A percentile compares a stretch with the other conserved stretches of the same genome.
Evolutionary conservation across 768 basidiomycete species (phyloP).

Genomic region (Amyloporia xantha): DNA sequence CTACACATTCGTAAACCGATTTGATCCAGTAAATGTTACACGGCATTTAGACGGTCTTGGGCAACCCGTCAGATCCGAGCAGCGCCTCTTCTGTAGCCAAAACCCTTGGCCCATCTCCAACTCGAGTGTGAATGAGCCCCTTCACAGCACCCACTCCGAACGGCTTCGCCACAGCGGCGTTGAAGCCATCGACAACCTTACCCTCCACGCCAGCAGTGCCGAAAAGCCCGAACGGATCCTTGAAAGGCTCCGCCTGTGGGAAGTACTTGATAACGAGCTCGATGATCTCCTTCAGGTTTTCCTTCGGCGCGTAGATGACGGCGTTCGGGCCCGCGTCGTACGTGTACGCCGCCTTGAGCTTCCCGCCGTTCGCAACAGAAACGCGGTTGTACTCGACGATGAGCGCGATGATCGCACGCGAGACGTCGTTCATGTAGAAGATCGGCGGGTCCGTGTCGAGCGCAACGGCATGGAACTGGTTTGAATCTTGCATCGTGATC

Average conservation of each 20-base stretch:
- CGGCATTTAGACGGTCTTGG: slow-evolving; percentile 34
- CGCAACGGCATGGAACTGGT: slow-evolving; percentile 97
- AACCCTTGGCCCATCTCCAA: slow-evolving; percentile 86
- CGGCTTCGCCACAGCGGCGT: slow-evolving; percentile 64
- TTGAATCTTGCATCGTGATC: slow-evolving; percentile 96
- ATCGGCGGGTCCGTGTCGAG: slow-evolving; percentile 97
- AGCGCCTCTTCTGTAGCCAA: slow-evolving; percentile 58
- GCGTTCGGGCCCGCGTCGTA: slow-evolving; percentile 99
- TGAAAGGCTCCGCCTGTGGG: slow-evolving; percentile 73
- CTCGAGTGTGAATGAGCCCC: slow-evolving; percentile 83
- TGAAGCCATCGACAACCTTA: slow-evolving; percentile 63
- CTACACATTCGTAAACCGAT: too few relatives aligned
- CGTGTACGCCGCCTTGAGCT: slow-evolving; percentile 91
- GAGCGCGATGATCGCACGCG: slow-evolving; percentile 84
- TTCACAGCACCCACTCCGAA: slow-evolving; percentile 78
- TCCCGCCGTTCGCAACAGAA: slow-evolving; percentile 45
- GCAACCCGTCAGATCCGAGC: slow-evolving; percentile 62
- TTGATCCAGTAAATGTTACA: too few relatives aligned
- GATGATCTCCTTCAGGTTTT: slow-evolving; percentile 74
- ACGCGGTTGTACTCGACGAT: slow-evolving; percentile 91
- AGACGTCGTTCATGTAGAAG: slow-evolving; percentile 99
- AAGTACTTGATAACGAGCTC: slow-evolving; percentile 77
- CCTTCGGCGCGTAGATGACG: slow-evolving; percentile 84
- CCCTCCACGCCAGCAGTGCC: slow-evolving; percentile 38
- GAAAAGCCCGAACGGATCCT: slow-evolving; percentile 69